Evolutionary conservation across 2,329 filamentous ascomycete species (phyloP).

Genomic region (Talaromyces sp.): DNA sequence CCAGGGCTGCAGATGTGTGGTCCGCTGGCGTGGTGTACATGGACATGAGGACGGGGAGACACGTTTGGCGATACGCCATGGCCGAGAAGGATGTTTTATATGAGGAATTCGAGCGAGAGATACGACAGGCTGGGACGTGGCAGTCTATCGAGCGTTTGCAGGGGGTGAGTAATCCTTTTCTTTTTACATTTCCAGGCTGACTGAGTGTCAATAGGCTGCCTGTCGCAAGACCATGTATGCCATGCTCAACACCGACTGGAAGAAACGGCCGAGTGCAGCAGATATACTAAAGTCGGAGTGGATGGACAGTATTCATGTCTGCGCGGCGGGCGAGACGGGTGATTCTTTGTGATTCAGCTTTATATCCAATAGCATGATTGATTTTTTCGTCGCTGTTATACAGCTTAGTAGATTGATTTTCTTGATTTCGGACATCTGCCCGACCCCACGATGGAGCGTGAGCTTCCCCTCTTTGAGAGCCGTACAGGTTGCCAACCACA

Average conservation of each 20-base stretch:
- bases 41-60: slow-evolving; percentile 85
- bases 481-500: background rate
- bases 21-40: slow-evolving; percentile 91
- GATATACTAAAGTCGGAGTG: slow-evolving; percentile 88
- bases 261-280: slow-evolving; percentile 74
- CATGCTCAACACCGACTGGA: slow-evolving; percentile 82
- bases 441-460: background rate
- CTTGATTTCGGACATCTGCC: no score
- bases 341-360: background rate
- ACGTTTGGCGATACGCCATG: slow-evolving; percentile 84
- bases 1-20: slow-evolving; percentile 88
- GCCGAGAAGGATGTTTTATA: slow-evolving; percentile 88
- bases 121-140: slow-evolving; percentile 80
- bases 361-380: background rate
- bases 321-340: slow-evolving; percentile 81
- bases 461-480: background rate
- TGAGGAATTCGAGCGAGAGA: slow-evolving; percentile 74
- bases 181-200: background rate
- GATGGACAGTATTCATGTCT: slow-evolving; percentile 84
- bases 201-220: slow-evolving; percentile 56
- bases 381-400: no score
- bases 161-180: slow-evolving; percentile 57
- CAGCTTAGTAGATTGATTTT: no score
- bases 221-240: slow-evolving; percentile 92
- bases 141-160: slow-evolving; percentile 74